Evolutionary conservation across 2,329 filamentous ascomycete genomes (phyloP).

Genomic region (Aureobasidium zeae): DNA sequence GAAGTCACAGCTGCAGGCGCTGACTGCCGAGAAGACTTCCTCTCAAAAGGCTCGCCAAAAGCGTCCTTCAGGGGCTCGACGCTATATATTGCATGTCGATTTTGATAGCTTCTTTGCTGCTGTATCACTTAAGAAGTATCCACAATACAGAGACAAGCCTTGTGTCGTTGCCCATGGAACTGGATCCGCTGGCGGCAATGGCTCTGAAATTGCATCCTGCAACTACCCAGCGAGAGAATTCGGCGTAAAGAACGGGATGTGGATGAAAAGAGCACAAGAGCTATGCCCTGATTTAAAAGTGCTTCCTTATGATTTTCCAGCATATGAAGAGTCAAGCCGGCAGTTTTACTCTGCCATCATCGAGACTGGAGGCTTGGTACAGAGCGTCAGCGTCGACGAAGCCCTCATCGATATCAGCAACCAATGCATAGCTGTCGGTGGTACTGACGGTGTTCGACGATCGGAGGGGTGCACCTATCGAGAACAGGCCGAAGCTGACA

Average conservation of each 20-base stretch:
- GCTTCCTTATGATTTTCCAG: constrained; percentile 90
- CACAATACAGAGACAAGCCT: constrained; percentile 68
- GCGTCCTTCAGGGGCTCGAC: constrained; percentile 52
- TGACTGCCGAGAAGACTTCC: constrained; percentile 60
- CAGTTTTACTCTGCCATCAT: constrained; percentile 82
- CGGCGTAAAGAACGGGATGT: constrained; percentile 96
- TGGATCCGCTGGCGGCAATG: constrained; percentile 45
- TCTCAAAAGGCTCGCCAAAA: constrained; percentile 44
- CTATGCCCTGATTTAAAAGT: constrained; percentile 79
- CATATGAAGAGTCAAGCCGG: constrained; percentile 83
- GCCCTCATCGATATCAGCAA: constrained; percentile 76
- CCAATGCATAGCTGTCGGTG: constrained; percentile 55
- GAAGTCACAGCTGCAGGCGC: constrained; percentile 75
- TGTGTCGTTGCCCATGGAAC: constrained; percentile 80
- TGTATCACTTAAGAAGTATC: constrained; percentile 70
- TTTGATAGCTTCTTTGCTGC: constrained; percentile 99
- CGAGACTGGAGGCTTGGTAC: constrained; percentile 68
- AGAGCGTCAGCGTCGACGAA: constrained; percentile 96
- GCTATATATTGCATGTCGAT: constrained; percentile 90
- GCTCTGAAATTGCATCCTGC: constrained; percentile 93
- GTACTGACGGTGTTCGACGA: constrained; percentile 55
- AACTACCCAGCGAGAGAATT: constrained; percentile 84
- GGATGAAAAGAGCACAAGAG: constrained; percentile 87
- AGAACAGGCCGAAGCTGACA: constrained; percentile 70
- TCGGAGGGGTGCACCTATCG: constrained; percentile 62